phyloP scores from a whole-genome alignment of 805 yeast genomes.

The Candida nemodendra region DNA sequence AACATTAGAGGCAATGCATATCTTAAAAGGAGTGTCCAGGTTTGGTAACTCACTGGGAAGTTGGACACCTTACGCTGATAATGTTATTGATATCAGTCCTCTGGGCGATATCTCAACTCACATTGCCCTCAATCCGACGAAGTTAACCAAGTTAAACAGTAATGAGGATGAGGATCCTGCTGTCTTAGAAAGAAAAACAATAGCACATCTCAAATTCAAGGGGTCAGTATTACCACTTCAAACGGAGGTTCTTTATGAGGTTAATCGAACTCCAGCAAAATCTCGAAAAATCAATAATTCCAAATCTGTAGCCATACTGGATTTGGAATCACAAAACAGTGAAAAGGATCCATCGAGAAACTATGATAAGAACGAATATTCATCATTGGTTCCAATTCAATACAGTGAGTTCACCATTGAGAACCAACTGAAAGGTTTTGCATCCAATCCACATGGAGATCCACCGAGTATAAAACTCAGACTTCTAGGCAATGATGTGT shows the following conservation, averaged over 20 bases:
- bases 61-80: slow-evolving; percentile 75
- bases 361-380: slow-evolving; percentile 36
- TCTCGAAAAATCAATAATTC: slow-evolving; percentile 13
- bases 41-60: slow-evolving; percentile 62
- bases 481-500: slow-evolving; percentile 67
- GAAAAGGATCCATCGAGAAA: slow-evolving; percentile 9
- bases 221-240: slow-evolving; percentile 44
- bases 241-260: slow-evolving; percentile 41
- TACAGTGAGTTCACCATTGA: slow-evolving; percentile 44
- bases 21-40: slow-evolving; percentile 61
- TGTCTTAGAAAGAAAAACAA: slow-evolving; percentile 30
- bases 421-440: slow-evolving; percentile 30
- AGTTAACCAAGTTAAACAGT: slow-evolving; percentile 18
- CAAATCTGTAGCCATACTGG: neutral
- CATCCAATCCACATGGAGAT: slow-evolving; percentile 13
- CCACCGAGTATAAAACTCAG: slow-evolving; percentile 29
- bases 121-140: slow-evolving; percentile 31
- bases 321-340: slow-evolving; percentile 4
- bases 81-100: slow-evolving; percentile 63
- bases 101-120: slow-evolving; percentile 47
- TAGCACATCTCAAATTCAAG: slow-evolving; percentile 61
- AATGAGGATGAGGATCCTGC: slow-evolving; percentile 17
- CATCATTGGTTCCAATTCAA: slow-evolving; percentile 60
- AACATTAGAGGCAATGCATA: slow-evolving; percentile 55
- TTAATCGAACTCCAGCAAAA: slow-evolving; percentile 28